Percentiles rank a stretch among this genome's conserved stretches.
Conservation (phyloP, 257 asterid species). For the Rehmannia glutinosa region DNA sequence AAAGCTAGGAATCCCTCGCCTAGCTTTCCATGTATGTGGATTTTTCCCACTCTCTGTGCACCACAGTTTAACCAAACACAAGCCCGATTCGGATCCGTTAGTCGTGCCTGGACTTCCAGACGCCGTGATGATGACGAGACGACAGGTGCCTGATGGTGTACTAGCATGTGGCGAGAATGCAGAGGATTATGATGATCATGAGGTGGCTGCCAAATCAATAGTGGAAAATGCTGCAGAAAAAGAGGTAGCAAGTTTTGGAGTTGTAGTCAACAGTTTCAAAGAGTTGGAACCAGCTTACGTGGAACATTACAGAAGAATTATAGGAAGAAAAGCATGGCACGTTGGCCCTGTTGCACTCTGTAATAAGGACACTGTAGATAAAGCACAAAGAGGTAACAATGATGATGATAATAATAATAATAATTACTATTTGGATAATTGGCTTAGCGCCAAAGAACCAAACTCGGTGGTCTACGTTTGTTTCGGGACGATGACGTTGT, state of each 20-base stretch:
- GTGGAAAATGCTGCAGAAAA: neutral
- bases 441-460: neutral
- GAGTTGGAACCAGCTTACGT: neutral
- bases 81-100: too few species aligned
- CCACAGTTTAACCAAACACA: too few species aligned
- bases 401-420: too few species aligned
- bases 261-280: neutral
- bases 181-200: too few species aligned
- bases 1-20: neutral
- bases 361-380: neutral
- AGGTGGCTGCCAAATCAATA: neutral
- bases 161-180: too few species aligned
- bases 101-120: too few species aligned
- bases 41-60: neutral
- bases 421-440: too few species aligned
- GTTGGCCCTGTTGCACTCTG: neutral
- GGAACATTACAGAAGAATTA: neutral
- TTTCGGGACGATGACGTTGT: constrained; percentile 43
- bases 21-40: neutral
- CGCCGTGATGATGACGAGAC: neutral
- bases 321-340: neutral
- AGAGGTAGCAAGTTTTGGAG: neutral
- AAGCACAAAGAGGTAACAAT: neutral
- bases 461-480: constrained; percentile 48
- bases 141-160: neutral